A percentile compares a stretch with the other conserved stretches of the same genome.
phyloP scores from a whole-genome alignment of 106 monocot genomes.

The Xerophyta viscosa region DNA sequence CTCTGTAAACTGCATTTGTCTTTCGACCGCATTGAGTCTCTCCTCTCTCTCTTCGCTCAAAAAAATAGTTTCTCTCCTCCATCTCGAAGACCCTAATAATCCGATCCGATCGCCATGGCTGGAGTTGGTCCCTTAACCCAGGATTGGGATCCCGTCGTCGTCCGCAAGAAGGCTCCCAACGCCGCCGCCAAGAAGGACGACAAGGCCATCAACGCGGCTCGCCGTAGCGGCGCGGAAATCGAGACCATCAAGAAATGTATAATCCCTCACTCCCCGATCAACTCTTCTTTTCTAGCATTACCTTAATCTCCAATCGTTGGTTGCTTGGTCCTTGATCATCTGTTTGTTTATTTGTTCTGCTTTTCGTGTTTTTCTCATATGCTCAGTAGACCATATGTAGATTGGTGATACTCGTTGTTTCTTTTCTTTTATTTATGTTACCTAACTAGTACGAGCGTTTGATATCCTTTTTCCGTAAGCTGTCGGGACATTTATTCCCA shows the following conservation, averaged over 20 bases:
- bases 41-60: not conserved
- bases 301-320: no score
- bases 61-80: not conserved
- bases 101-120: conserved; percentile 29
- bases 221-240: conserved; percentile 88
- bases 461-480: no score
- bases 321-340: no score
- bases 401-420: no score
- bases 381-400: no score
- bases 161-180: conserved; percentile 94
- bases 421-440: no score
- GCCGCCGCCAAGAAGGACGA: conserved; percentile 96
- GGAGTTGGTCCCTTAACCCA: conserved; percentile 76
- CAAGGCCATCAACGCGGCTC: conserved; percentile 97
- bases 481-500: no score
- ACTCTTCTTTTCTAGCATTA: not conserved
- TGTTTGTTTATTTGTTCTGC: no score
- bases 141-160: conserved; percentile 85
- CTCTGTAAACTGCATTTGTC: no score
- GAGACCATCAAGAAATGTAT: conserved; percentile 84
- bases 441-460: no score
- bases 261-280: not conserved
- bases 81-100: not conserved
- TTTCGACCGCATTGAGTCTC: no score
- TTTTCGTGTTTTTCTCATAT: no score